Conservation (phyloP, 106 monocot species). For the Allium cepa region DNA sequence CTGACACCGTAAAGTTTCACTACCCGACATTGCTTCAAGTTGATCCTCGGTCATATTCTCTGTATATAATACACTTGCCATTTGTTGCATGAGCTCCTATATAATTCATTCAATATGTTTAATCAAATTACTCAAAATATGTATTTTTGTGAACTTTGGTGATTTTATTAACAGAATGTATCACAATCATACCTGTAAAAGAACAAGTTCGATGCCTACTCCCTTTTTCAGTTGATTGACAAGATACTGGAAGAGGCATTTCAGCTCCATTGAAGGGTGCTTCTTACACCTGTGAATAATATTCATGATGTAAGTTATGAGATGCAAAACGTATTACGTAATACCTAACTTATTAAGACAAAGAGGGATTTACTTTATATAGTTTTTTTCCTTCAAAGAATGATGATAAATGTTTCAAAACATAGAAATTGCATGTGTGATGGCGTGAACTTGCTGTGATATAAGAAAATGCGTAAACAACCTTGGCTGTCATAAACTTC, state of each 20-base stretch:
- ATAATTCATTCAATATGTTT: not conserved
- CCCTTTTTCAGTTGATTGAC: constrained; percentile 92
- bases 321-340: no score
- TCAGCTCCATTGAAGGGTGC: constrained; percentile 91
- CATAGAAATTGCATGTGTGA: no score
- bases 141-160: no score
- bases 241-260: constrained; percentile 97
- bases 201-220: constrained; percentile 81
- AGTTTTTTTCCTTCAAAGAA: no score
- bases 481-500: no score
- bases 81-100: constrained; percentile 96
- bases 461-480: no score
- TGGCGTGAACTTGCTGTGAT: no score
- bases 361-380: no score
- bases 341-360: no score
- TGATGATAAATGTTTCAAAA: no score
- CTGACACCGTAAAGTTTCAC: constrained; percentile 83
- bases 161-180: not conserved
- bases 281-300: constrained; percentile 70
- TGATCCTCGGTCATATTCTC: constrained; percentile 99
- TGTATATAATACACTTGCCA: constrained; percentile 95
- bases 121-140: no score
- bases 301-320: no score
- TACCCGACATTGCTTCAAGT: constrained; percentile 95
- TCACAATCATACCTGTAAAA: constrained; percentile 64